Evolutionary conservation across 164 flowering plant species (phyloP).

Genomic region (Taxillus chinensis): DNA sequence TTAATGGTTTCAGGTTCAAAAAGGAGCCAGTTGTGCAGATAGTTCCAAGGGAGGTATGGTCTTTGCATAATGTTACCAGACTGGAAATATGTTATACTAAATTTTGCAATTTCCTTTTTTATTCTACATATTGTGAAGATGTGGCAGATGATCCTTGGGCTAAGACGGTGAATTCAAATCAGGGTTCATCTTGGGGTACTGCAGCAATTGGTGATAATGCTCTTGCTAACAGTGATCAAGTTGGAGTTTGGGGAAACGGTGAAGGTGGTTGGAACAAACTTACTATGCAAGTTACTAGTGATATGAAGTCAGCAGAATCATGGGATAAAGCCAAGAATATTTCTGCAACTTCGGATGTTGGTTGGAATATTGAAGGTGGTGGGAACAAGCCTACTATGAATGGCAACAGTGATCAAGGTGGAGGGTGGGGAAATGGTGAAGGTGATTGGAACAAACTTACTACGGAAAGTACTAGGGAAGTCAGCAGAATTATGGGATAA

Average conservation of each 20-base stretch:
- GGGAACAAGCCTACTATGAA: background rate
- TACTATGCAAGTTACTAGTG: background rate
- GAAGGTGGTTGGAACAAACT: background rate
- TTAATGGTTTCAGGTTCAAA: conserved; percentile 15
- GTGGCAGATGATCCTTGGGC: conserved; percentile 41
- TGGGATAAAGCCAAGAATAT: conserved; percentile 13
- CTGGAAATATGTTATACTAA: too few species aligned
- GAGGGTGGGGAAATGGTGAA: conserved; percentile 18
- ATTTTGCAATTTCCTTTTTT: background rate
- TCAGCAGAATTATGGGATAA: conserved; percentile 10
- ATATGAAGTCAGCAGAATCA: conserved; percentile 3
- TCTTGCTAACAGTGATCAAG: conserved; percentile 9
- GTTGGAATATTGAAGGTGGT: conserved; percentile 10
- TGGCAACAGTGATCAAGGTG: conserved; percentile 8
- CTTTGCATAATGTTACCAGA: background rate
- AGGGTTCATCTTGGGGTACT: conserved; percentile 32
- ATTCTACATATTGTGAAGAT: conserved; percentile 10
- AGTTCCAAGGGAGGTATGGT: conserved; percentile 23
- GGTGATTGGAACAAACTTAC: background rate
- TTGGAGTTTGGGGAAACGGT: conserved; percentile 15
- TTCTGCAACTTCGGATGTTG: background rate
- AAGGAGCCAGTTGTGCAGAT: conserved; percentile 19
- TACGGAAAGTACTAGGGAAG: background rate
- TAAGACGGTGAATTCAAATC: conserved; percentile 13
- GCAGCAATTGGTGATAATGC: conserved; percentile 13